These are phyloP conservation scores for Steccherinum ochraceum DNA, from an alignment of 768 basidiomycete species.

Conservation along the genomic window DNA sequence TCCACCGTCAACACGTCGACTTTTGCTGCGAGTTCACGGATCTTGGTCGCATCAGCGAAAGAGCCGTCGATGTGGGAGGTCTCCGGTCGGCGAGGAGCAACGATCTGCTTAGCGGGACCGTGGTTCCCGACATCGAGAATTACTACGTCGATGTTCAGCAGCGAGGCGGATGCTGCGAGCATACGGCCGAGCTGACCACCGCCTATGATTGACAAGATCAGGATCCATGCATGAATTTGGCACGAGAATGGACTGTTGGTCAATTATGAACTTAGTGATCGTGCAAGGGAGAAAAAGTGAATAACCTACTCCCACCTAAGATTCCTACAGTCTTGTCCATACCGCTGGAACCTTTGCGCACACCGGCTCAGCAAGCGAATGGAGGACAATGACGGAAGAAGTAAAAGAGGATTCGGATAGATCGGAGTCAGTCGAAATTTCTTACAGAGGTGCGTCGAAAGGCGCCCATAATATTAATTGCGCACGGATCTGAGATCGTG, in stretches of 20 bases:
- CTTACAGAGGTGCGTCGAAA: conserved; percentile 3
- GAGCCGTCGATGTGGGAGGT: conserved; percentile 79
- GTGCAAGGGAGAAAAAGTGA: background rate
- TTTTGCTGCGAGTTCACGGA: conserved; percentile 68
- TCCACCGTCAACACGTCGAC: conserved; percentile 91
- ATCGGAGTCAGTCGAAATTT: too few species aligned
- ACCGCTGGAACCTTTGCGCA: background rate
- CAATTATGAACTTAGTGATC: background rate
- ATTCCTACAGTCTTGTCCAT: conserved; percentile 29
- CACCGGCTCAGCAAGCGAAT: too few species aligned
- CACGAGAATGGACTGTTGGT: background rate
- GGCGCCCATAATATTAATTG: conserved; percentile 1
- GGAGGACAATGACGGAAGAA: too few species aligned
- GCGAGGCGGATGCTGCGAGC: conserved; percentile 85
- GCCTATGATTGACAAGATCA: conserved; percentile 39
- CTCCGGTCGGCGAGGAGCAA: conserved; percentile 44
- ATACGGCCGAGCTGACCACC: conserved; percentile 98
- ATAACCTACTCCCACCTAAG: conserved; percentile 31
- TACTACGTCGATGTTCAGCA: conserved; percentile 76
- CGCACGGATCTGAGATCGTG: too few species aligned
- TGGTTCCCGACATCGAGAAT: conserved; percentile 80
- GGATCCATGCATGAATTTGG: background rate
- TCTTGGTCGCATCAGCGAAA: conserved; percentile 74
- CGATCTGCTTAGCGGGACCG: conserved; percentile 86
- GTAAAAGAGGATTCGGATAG: too few species aligned